Percentiles rank a stretch among this genome's conserved stretches.
Evolutionary conservation across 768 basidiomycete species (phyloP).

Genomic region (Tylopilus plumbeoviolaceoides): DNA sequence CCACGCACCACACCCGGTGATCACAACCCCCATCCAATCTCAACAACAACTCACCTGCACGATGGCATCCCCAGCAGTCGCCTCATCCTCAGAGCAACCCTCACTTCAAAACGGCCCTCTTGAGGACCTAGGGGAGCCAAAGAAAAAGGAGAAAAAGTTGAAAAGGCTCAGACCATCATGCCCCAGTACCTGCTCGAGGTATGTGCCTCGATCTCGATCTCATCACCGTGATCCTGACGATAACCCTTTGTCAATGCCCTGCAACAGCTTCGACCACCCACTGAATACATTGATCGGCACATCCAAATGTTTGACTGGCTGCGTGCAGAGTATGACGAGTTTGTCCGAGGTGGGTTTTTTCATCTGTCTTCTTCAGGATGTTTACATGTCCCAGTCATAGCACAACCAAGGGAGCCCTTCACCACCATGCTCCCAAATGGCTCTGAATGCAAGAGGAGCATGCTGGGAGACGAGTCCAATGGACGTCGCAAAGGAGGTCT

Average conservation of each 20-base stretch:
- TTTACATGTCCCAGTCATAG: conserved; percentile 21
- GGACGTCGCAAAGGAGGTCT: conserved; percentile 84
- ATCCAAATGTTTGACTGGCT: conserved; percentile 86
- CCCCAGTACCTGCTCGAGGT: conserved; percentile 66
- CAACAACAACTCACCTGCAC: conserved; percentile 13
- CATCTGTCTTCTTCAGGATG: conserved; percentile 24
- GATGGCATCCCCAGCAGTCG: conserved; percentile 49
- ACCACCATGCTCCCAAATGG: conserved; percentile 84
- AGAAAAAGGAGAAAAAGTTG: conserved; percentile 46
- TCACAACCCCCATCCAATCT: background rate
- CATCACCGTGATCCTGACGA: background rate
- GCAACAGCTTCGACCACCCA: conserved; percentile 72
- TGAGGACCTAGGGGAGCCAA: conserved; percentile 31
- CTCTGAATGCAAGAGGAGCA: conserved; percentile 70
- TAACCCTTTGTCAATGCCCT: background rate
- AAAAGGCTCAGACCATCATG: conserved; percentile 26
- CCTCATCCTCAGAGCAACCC: conserved; percentile 53
- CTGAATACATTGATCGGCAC: conserved; percentile 85
- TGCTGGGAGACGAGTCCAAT: conserved; percentile 98
- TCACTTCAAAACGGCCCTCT: conserved; percentile 43
- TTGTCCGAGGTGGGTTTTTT: no score
- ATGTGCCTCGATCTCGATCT: background rate
- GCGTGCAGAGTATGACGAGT: conserved; percentile 82
- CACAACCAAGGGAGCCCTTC: conserved; percentile 81
- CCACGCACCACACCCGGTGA: no score